phyloP scores from a whole-genome alignment of 768 basidiomycete genomes.

The Cyclocybe cylindracea region DNA sequence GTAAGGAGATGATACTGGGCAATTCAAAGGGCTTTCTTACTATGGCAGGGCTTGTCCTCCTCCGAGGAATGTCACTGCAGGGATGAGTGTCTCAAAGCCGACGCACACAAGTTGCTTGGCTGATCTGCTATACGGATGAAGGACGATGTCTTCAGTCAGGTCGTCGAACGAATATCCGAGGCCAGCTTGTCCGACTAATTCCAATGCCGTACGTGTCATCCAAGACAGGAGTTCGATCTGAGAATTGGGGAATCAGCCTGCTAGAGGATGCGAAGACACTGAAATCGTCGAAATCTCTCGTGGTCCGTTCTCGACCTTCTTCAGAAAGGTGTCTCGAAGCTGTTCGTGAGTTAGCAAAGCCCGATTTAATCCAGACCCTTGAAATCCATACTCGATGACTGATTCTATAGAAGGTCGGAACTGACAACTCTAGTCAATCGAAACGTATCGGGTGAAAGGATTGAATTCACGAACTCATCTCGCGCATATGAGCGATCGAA shows the following conservation, averaged over 20 bases:
- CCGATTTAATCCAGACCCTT: background rate
- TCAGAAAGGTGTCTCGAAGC: slow-evolving; percentile 25
- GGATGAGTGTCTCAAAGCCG: too few species aligned
- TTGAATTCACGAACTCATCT: slow-evolving; percentile 23
- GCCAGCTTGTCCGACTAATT: too few species aligned
- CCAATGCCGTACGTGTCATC: background rate
- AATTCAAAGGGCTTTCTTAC: too few species aligned
- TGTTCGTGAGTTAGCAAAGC: slow-evolving; percentile 5
- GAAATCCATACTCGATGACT: slow-evolving; percentile 21
- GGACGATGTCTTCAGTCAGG: too few species aligned
- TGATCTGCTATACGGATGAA: too few species aligned
- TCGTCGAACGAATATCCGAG: too few species aligned
- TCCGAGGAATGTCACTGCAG: too few species aligned
- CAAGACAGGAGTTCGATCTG: slow-evolving; percentile 11
- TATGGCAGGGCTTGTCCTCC: too few species aligned
- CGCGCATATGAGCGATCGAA: slow-evolving; percentile 28
- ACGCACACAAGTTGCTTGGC: too few species aligned
- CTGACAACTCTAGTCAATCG: slow-evolving; percentile 8
- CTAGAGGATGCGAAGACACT: too few species aligned
- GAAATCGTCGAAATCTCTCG: slow-evolving; percentile 6
- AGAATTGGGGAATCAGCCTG: background rate
- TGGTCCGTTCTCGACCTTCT: slow-evolving; percentile 19
- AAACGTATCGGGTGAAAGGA: background rate
- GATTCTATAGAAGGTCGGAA: slow-evolving; percentile 31
- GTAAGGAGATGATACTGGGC: too few species aligned